Percentiles rank a stretch among this genome's conserved stretches.
Evolutionary conservation across 352 stramenopile species (phyloP).

Genomic region (Pythium vanterpoolii): DNA sequence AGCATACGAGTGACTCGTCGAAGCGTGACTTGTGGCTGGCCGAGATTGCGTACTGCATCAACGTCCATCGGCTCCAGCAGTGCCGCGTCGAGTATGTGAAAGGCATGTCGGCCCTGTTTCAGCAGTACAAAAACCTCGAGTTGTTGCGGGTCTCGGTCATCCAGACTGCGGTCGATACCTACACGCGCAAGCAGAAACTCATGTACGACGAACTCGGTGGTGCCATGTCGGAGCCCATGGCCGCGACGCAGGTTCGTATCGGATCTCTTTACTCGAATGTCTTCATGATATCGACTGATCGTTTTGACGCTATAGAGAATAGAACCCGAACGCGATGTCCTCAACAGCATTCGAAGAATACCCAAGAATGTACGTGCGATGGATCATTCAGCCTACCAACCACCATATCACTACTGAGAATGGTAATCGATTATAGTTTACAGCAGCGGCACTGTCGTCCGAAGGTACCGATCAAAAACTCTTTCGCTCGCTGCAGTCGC

Average conservation of each 20-base stretch:
- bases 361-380: slow-evolving; percentile 66
- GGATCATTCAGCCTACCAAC: background rate
- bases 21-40: slow-evolving; percentile 67
- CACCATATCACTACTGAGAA: background rate
- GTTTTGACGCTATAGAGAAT: no score
- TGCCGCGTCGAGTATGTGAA: slow-evolving; percentile 77
- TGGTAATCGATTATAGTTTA: slow-evolving; percentile 38
- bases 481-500: slow-evolving; percentile 61
- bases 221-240: slow-evolving; percentile 63
- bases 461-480: slow-evolving; percentile 59
- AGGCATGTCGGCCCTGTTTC: slow-evolving; percentile 75
- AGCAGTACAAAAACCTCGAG: slow-evolving; percentile 83
- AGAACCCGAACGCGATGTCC: slow-evolving; percentile 70
- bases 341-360: slow-evolving; percentile 76
- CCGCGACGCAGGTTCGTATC: slow-evolving; percentile 47
- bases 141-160: slow-evolving; percentile 65
- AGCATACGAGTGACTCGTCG: background rate
- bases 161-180: slow-evolving; percentile 72
- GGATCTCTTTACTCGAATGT: background rate
- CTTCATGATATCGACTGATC: no score
- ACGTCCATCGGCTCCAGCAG: slow-evolving; percentile 62
- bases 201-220: slow-evolving; percentile 67
- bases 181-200: slow-evolving; percentile 79
- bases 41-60: slow-evolving; percentile 70
- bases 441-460: slow-evolving; percentile 53